These are phyloP conservation scores for Thalassiosira mediterranea DNA, from an alignment of 352 stramenopile genomes.

Conservation along the genomic window DNA sequence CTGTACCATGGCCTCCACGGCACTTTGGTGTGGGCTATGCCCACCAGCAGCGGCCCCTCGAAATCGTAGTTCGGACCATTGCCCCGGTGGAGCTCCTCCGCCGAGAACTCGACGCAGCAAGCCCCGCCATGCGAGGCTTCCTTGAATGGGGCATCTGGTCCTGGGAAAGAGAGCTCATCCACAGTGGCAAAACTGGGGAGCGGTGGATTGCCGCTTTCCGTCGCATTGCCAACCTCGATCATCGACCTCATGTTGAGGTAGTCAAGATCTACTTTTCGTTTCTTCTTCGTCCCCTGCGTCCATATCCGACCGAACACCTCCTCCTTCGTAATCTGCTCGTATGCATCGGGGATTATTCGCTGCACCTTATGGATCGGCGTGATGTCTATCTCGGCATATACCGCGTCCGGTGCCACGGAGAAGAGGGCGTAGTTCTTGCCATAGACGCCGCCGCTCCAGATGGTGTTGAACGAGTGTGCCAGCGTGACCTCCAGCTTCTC, in stretches of 20 bases:
- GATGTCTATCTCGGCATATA: constrained; percentile 46
- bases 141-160: constrained; percentile 37
- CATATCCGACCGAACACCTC: constrained; percentile 16
- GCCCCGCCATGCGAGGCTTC: constrained; percentile 32
- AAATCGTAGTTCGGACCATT: neutral
- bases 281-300: constrained; percentile 17
- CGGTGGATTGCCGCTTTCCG: neutral
- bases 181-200: constrained; percentile 38
- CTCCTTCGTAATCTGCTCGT: neutral
- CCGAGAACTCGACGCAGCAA: constrained; percentile 43
- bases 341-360: constrained; percentile 21
- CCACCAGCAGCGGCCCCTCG: constrained; percentile 30
- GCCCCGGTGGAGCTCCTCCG: constrained; percentile 23
- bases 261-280: neutral
- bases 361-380: constrained; percentile 30
- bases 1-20: constrained; percentile 43
- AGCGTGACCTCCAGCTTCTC: constrained; percentile 31
- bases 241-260: constrained; percentile 1
- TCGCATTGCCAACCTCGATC: constrained; percentile 12
- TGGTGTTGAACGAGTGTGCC: constrained; percentile 32
- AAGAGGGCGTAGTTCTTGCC: constrained; percentile 54
- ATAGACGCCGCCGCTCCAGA: constrained; percentile 37
- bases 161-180: constrained; percentile 41
- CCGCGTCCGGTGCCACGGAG: constrained; percentile 13
- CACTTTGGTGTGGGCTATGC: constrained; percentile 47